Evolutionary conservation across 1,284 basidiomycete species (phyloP).

Genomic region (Anthracocystis panici-leucophaei): DNA sequence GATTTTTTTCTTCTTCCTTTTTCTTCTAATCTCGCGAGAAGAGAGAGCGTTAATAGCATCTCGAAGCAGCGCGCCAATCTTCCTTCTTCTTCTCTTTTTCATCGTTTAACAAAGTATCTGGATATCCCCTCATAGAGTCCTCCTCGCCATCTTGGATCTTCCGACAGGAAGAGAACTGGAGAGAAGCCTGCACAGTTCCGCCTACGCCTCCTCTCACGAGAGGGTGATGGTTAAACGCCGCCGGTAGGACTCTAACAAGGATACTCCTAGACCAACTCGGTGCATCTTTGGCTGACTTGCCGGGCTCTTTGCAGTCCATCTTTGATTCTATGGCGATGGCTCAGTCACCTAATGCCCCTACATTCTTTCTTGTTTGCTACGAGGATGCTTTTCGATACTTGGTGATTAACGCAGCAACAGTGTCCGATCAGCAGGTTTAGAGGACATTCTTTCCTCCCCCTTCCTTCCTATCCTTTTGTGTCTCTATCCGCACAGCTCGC

Average conservation of each 20-base stretch:
- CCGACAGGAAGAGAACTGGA: slow-evolving; percentile 53
- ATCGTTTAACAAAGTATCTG: slow-evolving; percentile 58
- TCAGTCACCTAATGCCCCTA: slow-evolving; percentile 58
- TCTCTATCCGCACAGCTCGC: no score
- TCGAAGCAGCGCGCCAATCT: background rate
- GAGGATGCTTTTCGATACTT: background rate
- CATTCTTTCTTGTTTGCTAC: slow-evolving; percentile 15
- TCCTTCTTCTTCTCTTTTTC: slow-evolving; percentile 42
- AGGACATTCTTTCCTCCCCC: background rate
- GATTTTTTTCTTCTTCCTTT: slow-evolving; percentile 1
- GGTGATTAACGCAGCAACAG: background rate
- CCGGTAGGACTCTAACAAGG: slow-evolving; percentile 55
- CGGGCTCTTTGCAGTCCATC: slow-evolving; percentile 21
- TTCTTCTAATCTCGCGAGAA: background rate
- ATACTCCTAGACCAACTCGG: slow-evolving; percentile 51
- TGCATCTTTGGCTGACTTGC: slow-evolving; percentile 60
- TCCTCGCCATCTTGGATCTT: slow-evolving; percentile 54
- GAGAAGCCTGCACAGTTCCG: slow-evolving; percentile 32
- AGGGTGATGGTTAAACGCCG: slow-evolving; percentile 27
- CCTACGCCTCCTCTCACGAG: slow-evolving; percentile 34
- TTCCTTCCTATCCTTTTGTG: background rate
- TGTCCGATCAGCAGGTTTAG: background rate
- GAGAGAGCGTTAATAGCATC: background rate
- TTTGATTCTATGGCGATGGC: slow-evolving; percentile 43
- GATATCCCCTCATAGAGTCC: slow-evolving; percentile 57